A percentile compares a stretch with the other conserved stretches of the same genome.
Conservation (phyloP, 768 basidiomycete species). For the Calocera cornea region DNA sequence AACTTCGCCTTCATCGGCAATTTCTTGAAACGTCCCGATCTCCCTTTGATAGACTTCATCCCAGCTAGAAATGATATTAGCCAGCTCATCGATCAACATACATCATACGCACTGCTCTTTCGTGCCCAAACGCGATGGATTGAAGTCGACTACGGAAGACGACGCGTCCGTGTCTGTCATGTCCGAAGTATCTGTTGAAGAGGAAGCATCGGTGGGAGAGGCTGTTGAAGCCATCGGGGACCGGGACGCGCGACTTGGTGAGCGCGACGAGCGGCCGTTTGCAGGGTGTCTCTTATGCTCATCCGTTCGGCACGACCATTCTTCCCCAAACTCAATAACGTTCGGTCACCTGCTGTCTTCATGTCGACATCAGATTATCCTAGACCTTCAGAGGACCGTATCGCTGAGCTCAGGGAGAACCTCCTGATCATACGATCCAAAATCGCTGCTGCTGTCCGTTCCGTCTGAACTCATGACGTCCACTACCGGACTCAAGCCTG, state of each 20-base stretch:
- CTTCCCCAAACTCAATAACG: conserved; percentile 1
- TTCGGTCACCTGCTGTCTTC: conserved; percentile 1
- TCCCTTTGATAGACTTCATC: conserved; percentile 61
- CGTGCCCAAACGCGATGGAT: conserved; percentile 63
- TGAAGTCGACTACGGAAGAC: conserved; percentile 29
- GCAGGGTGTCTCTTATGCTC: conserved; percentile 6
- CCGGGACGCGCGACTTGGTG: neutral
- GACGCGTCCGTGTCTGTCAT: conserved; percentile 19
- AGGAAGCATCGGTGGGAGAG: neutral
- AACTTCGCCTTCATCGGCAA: conserved; percentile 72
- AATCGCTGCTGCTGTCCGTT: conserved; percentile 11
- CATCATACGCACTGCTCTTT: conserved; percentile 45
- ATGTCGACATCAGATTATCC: neutral
- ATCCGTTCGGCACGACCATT: conserved; percentile 4
- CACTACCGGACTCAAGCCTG: conserved; percentile 20
- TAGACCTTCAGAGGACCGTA: conserved; percentile 7
- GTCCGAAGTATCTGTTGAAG: conserved; percentile 2
- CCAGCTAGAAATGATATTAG: conserved; percentile 41
- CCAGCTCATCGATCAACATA: neutral
- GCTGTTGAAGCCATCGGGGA: conserved; percentile 3
- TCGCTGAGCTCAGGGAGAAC: conserved; percentile 15
- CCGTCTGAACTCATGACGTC: neutral
- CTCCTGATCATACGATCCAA: conserved; percentile 12
- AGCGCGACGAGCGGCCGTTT: neutral
- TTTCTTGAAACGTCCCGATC: conserved; percentile 56